Base-by-base conservation (phyloP, 164 flowering plant genomes). In the Annona squamosa region DNA sequence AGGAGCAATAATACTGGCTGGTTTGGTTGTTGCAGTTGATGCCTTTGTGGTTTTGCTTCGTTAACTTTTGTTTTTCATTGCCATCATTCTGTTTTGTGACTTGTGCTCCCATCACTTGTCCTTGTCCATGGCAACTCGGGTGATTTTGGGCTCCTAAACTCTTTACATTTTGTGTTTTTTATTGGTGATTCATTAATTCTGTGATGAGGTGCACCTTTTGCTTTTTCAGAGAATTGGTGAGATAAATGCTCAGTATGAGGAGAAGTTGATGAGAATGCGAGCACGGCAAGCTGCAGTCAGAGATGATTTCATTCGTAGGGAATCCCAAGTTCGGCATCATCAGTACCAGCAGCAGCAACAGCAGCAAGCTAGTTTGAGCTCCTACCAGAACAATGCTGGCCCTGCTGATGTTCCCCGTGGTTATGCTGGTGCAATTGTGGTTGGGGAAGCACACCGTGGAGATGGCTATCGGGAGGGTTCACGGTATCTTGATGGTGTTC, bases 381-480 rank as follows among this genome's bases (percentile, higher is more conserved):
- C 76, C 10, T 79, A 78, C 77, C 80, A 78, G 10, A 80, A 57
- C 70, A 65, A 76, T 10, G 48, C 81, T 52, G 84, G 83, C n/a
- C 73, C 77, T 0, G 70, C 67, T 61, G 87, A 89, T 57, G 37
- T 26, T 26, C 72, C 82, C 48, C 88, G 67, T 63, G 84, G 81
- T 4, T 86, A 84, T 73, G 63, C 70, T 46, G 78, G 48, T 52
- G 73, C 75, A 26, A 65, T 37, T 48, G 85, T 76, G 65, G 74
- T 78, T n/a, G 87, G 84, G 76, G 72, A 65, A 42, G 37, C 81
- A 4, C 86, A 76, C 62, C 83, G 77, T 17, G 82, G 66, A 47
- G 91, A 90, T 47, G 47, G 89, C 37, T 87, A 86, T 81, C 78
- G 88, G 69, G 94, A 87, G 69, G 74, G 89, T 2, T 57, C 86